Base-by-base conservation (phyloP, 176 grass and related monocot genomes). In the Cocos nucifera region DNA sequence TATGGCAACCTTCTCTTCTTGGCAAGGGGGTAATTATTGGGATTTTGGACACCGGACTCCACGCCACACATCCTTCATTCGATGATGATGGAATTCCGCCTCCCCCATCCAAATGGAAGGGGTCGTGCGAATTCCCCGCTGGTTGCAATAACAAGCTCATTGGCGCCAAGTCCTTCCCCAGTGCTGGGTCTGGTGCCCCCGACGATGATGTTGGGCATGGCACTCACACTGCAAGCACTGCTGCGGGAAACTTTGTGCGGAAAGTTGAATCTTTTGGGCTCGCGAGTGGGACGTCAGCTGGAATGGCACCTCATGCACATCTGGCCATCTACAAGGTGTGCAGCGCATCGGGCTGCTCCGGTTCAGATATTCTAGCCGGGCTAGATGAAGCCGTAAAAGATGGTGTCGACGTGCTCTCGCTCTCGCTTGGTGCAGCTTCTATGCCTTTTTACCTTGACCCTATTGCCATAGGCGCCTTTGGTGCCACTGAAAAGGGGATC, bases 361-460 rank as follows among this genome's bases (percentile, higher is more conserved):
- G 0, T 4, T 2, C 14, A 4, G 17, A 30, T 3, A 20, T 30
- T 2, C 3, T 30, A 6, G 64, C 50, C 24, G 64, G 26, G 17
- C 14, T 67, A 18, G 50, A 54, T 9, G 16, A 7, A 6, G 64
- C 64, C 0, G 51, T 32, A 8, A 19, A 19, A 8, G 64, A 67
- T 8, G 64, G 64, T 10, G 64, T 67, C 8, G 64, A 64, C 3
- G 62, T 64, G 12, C 19, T 64, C 19, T 51, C 62, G 12, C 8
- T 50, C 35, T 64, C 62, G 2, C 0, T 64, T 0, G 14, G 22
- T 6, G 19, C 0, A 10, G 2, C 0, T 3, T 51, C 44, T 3
- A 2, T 0, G 1, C 19, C 39, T 1, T 17, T 51, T 12, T 4
- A 64, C 12, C 4, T 0, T 0, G 35, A 64, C 62, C 3, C 19